These are phyloP conservation scores for Phoenix roebelenii DNA, from an alignment of 176 grass and related monocot genomes.

Conservation along the genomic window DNA sequence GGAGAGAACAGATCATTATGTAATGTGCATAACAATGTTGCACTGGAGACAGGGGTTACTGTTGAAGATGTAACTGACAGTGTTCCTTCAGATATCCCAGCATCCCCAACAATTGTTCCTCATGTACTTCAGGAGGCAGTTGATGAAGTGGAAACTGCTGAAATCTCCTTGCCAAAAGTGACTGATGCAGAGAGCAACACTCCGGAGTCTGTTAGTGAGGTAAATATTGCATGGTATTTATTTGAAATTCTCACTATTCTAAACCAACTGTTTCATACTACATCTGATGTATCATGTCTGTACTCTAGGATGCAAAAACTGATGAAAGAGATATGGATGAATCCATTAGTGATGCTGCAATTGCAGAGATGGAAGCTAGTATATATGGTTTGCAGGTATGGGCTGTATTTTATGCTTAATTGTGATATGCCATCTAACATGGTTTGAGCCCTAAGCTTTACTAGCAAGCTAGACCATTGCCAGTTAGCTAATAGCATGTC, in stretches of 20 bases:
- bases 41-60: conserved; percentile 19
- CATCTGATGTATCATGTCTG: background rate
- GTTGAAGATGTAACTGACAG: conserved; percentile 60
- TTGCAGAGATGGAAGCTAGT: conserved; percentile 83
- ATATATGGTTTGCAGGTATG: conserved; percentile 88
- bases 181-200: conserved; percentile 23
- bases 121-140: conserved; percentile 30
- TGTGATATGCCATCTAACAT: no score
- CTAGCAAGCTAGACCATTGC: no score
- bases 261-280: background rate
- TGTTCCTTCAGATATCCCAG: conserved; percentile 31
- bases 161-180: conserved; percentile 20
- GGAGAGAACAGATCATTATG: conserved; percentile 7
- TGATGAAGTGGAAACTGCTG: conserved; percentile 27
- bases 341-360: conserved; percentile 51
- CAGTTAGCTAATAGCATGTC: no score
- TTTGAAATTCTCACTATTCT: no score
- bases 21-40: conserved; percentile 17
- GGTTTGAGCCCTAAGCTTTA: no score
- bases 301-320: conserved; percentile 46
- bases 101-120: conserved; percentile 30
- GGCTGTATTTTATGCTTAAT: background rate
- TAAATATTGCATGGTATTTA: conserved; percentile 3
- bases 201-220: conserved; percentile 32
- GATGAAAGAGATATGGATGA: conserved; percentile 29